Base-by-base conservation (phyloP, 768 basidiomycete species). In the Naganishia vishniacii region DNA sequence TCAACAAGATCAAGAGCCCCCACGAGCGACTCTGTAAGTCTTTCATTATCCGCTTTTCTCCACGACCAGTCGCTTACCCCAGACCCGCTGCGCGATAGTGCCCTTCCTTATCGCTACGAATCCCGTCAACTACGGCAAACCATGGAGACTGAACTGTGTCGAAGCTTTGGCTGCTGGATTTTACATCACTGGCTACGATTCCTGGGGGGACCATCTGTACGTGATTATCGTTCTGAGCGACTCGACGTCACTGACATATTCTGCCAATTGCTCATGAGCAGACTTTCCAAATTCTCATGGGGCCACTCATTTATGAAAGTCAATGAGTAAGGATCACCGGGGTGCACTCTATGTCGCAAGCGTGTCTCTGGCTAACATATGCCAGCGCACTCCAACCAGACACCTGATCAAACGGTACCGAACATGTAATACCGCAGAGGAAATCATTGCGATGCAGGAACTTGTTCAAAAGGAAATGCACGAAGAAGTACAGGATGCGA, bases 41-140 rank as follows among this genome's bases (percentile, higher is more conserved):
- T 11, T 45, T 62, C 23, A 13, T 15, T 11, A 26, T 20, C 11
- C 13, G 26, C 23, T 58, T 34, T 3, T 4, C 26, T 12, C 1
- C 31, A 26, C 15, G 31, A 26, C n/a, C 37, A 4, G n/a, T 6
- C n/a, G 13, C 34, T 9, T 28, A 3, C n/a, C 7, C 23, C 48
- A 25, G 2, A 15, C 59, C 62, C 37, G 67, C 25, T 18, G 13
- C 48, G 41, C 51, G 23, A 15, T 68, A 99, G 94, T 99, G 29
- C 95, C 95, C 0, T 98, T 94, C 75, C 83, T 99, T 20, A 77
- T 98, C 46, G 95, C 95, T 0, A 88, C 91, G 0, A 99, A 99
- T 75, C 92, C 94, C 0, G 91, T 91, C 11, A 99, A 99, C 78
- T 99, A 98, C 70, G 95, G 95, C 11, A 92, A 91, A 75, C 95